These are phyloP conservation scores for Blastobotrys mokoenaii DNA, from an alignment of 805 yeast genomes.

Conservation along the genomic window DNA sequence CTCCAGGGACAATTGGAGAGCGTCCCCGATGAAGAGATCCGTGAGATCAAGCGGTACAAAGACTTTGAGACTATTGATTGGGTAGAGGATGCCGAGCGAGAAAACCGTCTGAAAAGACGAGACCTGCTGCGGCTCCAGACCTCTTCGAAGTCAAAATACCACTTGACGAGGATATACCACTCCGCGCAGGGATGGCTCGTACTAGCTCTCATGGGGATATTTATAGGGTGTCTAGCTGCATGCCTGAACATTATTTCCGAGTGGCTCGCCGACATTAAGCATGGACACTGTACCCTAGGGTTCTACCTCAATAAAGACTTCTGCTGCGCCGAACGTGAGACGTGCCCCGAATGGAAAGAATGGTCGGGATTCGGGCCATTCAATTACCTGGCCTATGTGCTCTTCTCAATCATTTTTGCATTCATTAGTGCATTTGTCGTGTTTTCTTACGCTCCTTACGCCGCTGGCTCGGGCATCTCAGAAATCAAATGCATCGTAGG, in stretches of 20 bases:
- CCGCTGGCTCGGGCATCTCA: conserved; percentile 96
- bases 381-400: conserved; percentile 48
- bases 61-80: conserved; percentile 40
- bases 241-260: conserved; percentile 73
- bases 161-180: conserved; percentile 6
- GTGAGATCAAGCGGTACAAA: conserved; percentile 29
- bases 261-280: conserved; percentile 69
- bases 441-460: conserved; percentile 66
- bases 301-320: conserved; percentile 65
- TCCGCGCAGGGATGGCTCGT: conserved; percentile 60
- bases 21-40: neutral
- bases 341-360: conserved; percentile 59
- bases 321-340: conserved; percentile 68
- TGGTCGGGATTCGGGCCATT: conserved; percentile 44
- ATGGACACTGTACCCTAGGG: conserved; percentile 67
- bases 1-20: no score
- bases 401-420: conserved; percentile 55
- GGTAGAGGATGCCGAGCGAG: conserved; percentile 45
- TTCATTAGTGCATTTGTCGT: conserved; percentile 61
- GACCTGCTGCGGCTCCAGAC: neutral
- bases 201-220: conserved; percentile 63
- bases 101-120: conserved; percentile 20
- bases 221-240: conserved; percentile 80
- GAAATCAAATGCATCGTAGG: conserved; percentile 92
- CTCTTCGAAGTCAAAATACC: neutral